Evolutionary conservation across 257 asterid species (phyloP).

Genomic region (Voacanga thouarsii): DNA sequence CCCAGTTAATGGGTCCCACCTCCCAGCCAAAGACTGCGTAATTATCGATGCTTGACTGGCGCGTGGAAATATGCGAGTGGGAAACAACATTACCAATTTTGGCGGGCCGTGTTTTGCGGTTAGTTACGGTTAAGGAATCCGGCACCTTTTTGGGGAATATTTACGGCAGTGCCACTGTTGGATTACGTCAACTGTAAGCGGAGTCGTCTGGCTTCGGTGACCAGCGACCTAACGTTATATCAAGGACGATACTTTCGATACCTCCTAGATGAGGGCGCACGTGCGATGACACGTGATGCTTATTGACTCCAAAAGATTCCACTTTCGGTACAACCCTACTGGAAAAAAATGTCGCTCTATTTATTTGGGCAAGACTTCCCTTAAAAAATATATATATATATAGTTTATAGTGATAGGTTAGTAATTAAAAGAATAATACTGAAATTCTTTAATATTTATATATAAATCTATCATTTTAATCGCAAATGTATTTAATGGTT

Average conservation of each 20-base stretch:
- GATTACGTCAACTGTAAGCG: conserved; percentile 30
- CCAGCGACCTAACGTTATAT: conserved; percentile 27
- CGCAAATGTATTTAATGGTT: too few relatives aligned
- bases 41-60: conserved; percentile 33
- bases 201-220: conserved; percentile 25
- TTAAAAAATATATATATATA: too few relatives aligned
- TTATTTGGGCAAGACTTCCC: too few relatives aligned
- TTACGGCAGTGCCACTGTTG: conserved; percentile 33
- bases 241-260: conserved; percentile 8
- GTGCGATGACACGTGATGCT: conserved; percentile 14
- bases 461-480: too few relatives aligned
- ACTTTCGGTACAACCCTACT: not conserved
- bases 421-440: too few relatives aligned
- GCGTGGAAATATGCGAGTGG: conserved; percentile 44
- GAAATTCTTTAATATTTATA: too few relatives aligned
- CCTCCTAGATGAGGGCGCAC: conserved; percentile 26
- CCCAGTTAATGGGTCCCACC: conserved; percentile 38
- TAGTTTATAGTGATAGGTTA: too few relatives aligned
- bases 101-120: conserved; percentile 40
- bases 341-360: too few relatives aligned
- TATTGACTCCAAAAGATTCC: not conserved
- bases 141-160: conserved; percentile 10
- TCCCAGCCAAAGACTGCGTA: conserved; percentile 36
- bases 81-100: not conserved
- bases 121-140: conserved; percentile 8